Base-by-base conservation (phyloP, 2,329 filamentous ascomycete species). In the Sporothrix euskadiensis region DNA sequence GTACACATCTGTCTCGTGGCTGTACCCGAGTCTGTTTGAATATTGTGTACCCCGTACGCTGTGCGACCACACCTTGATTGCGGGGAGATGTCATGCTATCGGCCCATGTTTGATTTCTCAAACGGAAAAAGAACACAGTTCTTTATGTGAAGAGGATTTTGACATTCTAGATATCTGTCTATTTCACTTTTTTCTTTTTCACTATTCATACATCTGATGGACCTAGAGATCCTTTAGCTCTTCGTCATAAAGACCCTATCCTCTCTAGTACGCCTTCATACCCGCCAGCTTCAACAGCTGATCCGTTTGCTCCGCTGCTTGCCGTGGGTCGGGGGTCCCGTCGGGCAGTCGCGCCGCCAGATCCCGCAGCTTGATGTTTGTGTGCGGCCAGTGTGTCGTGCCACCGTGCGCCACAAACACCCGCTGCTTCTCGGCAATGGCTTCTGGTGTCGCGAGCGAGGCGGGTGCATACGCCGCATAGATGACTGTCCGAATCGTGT, bases 381-480 rank as follows among this genome's bases (percentile, higher is more conserved):
- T 65, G 59, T 77, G 75, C 32, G 76, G 72, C 77, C 77, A 78
- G 71, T 81, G 79, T 0, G 80, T 81, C 0, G 79, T 81, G 8
- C 76, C 79, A 4, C 78, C 75, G 12, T 76, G 76, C 39, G 74
- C 71, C 26, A 78, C 76, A 71, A 80, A 81, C 0, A 79, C 78
- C 10, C 77, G 75, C 66, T 77, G 78, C 77, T 81, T 81, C 26
- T 75, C 73, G 9, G 69, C 61, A 52, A 81, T 73, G 30, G 79
- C 77, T 12, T 78, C 80, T 49, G 77, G 74, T 0, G 74, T 79
- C 3, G 80, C 81, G 52, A 80, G 75, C 2, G 74, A 75, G 2
- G 81, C 82, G 1, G 81, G 82, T 72, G 80, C 80, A 69, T 79
- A 82, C 54, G 79, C 78, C 0, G 80, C 79, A 44, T 82, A 82